Base-by-base conservation (phyloP, 2,329 filamentous ascomycete genomes). In the Phyllosticta capitalensis region DNA sequence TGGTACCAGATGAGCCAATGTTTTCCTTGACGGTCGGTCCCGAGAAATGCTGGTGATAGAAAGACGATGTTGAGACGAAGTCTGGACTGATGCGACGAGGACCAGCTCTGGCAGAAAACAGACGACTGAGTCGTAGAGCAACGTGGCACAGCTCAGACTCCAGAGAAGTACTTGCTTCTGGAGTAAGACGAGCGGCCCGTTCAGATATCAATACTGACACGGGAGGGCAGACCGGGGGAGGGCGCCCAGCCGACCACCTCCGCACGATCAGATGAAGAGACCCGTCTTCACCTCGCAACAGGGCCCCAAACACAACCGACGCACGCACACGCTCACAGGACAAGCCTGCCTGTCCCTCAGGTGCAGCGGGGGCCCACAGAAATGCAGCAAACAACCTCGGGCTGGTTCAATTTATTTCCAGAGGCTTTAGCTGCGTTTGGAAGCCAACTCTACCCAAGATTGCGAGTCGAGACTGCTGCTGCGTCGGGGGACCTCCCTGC, bases 231-330 rank as follows among this genome's bases (percentile, higher is more conserved):
- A 45, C 14, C 38, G 17, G 38, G 38, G 38, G 38, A 45, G 38
- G 14, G 38, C 17, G 38, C 17, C 38, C 38, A 45, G 38, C 38
- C 38, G 49, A 48, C 54, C 33, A 56, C 21, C 54, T 56, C 54
- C 54, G 54, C 54, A 56, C 54, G 22, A 20, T 56, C 54, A 50
- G 54, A 56, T 56, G 54, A 56, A 56, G 17, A 45, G 6, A 45
- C 14, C 38, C 17, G 38, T 45, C 14, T n/a, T 45, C n/a, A 1
- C 38, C 38, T n/a, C 14, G 17, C 14, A 45, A n/a, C 38, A 45
- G 7, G 38, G 38, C 38, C 17, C 12, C 7, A 45, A 45, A 3
- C 38, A n/a, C 38, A n/a, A n/a, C 38, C 38, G 38, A 45, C 38
- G 17, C 38, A n/a, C 38, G 17, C 38, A n/a, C 38, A 45, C 38